These are phyloP conservation scores for Monoraphidium neglectum DNA, from an alignment of 139 green algal species.

Conservation along the genomic window DNA sequence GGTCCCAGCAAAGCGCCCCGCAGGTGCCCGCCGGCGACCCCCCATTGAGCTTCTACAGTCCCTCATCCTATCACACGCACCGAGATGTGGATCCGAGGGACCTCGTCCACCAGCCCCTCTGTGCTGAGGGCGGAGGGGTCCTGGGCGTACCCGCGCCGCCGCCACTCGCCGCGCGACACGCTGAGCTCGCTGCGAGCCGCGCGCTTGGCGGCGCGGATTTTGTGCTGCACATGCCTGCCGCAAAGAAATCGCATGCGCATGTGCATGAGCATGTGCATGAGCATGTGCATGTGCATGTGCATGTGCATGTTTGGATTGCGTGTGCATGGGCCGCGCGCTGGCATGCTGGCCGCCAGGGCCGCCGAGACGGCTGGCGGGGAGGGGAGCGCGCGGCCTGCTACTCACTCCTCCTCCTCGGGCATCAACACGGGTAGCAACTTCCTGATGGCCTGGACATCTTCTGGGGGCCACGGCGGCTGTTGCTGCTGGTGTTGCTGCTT, in stretches of 20 bases:
- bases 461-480: no score
- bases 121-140: slow-evolving; percentile 37
- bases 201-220: slow-evolving; percentile 75
- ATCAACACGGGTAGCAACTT: background rate
- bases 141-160: slow-evolving; percentile 10
- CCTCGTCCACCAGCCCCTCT: slow-evolving; percentile 49
- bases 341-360: background rate
- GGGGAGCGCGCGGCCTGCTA: background rate
- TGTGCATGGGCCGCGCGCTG: background rate
- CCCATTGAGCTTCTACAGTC: background rate
- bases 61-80: slow-evolving; percentile 19
- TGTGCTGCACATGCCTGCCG: slow-evolving; percentile 41
- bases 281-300: no score
- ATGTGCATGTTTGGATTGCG: background rate
- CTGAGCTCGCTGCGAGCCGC: slow-evolving; percentile 76
- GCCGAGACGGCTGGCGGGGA: background rate
- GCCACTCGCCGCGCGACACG: slow-evolving; percentile 79
- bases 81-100: slow-evolving; percentile 58
- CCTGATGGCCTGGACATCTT: background rate
- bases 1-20: background rate
- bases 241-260: background rate
- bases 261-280: no score
- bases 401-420: slow-evolving; percentile 24
- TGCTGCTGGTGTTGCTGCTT: no score
- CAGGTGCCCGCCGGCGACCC: background rate